Conservation (phyloP, 2,329 filamentous ascomycete genomes). For the Karstenula rhodostoma region DNA sequence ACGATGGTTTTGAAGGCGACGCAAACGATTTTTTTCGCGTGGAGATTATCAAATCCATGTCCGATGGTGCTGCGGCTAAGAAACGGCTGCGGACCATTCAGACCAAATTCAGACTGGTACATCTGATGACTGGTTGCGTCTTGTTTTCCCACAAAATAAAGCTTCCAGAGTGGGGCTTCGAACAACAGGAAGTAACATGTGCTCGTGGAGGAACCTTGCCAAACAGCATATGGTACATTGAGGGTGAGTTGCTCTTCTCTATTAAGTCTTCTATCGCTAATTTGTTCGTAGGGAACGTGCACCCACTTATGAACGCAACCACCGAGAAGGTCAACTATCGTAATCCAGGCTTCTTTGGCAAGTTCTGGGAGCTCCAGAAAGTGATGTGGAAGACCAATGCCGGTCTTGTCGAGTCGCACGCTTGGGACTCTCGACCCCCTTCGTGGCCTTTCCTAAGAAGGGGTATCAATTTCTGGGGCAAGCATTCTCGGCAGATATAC, state of each 20-base stretch:
- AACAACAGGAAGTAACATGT: slow-evolving; percentile 99
- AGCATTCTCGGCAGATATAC: slow-evolving; percentile 76
- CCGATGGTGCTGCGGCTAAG: slow-evolving; percentile 79
- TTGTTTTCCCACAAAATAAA: slow-evolving; percentile 99
- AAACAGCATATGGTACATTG: slow-evolving; percentile 97
- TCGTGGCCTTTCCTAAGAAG: slow-evolving; percentile 92
- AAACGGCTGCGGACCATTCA: slow-evolving; percentile 90
- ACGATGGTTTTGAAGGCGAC: slow-evolving; percentile 95
- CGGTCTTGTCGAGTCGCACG: slow-evolving; percentile 92
- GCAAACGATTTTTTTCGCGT: slow-evolving; percentile 96
- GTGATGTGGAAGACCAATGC: slow-evolving; percentile 99
- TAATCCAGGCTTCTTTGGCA: slow-evolving; percentile 93
- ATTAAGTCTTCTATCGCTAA: not conserved
- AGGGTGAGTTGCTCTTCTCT: slow-evolving; percentile 55
- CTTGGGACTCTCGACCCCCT: slow-evolving; percentile 94
- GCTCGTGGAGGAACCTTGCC: slow-evolving; percentile 89
- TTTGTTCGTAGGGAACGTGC: not conserved
- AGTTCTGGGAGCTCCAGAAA: slow-evolving; percentile 96
- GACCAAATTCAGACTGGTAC: slow-evolving; percentile 93
- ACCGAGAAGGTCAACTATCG: slow-evolving; percentile 96
- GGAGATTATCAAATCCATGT: slow-evolving; percentile 92
- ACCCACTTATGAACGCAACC: slow-evolving; percentile 52
- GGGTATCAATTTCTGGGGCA: slow-evolving; percentile 99
- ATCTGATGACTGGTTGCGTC: slow-evolving; percentile 95
- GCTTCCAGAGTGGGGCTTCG: slow-evolving; percentile 95